Evolutionary conservation across 2,329 filamentous ascomycete species (phyloP).

Genomic region (Seiridium cupressi): DNA sequence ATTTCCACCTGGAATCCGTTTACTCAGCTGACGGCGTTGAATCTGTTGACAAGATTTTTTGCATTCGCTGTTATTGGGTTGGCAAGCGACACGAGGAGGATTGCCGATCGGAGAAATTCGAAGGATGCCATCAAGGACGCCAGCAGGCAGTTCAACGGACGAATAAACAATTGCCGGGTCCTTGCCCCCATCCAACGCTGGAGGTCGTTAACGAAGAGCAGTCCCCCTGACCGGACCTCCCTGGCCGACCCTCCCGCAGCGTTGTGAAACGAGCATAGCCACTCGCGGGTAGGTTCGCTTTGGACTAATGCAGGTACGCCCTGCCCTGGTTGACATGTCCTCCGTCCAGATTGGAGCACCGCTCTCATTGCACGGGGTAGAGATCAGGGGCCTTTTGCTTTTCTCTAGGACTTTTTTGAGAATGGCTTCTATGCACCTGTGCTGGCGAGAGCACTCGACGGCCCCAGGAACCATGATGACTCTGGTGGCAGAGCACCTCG

Average conservation of each 20-base stretch:
- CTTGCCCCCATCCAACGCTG: not conserved
- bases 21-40: not conserved
- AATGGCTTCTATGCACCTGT: not conserved
- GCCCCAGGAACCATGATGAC: no score
- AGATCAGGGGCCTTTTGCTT: no score
- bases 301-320: slow-evolving; percentile 27
- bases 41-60: not conserved
- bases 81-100: not conserved
- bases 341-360: no score
- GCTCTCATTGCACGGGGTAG: no score
- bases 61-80: not conserved
- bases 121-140: not conserved
- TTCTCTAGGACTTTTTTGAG: not conserved
- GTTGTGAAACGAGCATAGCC: slow-evolving; percentile 28
- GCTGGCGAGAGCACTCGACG: not conserved
- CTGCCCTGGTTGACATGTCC: not conserved
- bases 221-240: not conserved
- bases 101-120: not conserved
- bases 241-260: not conserved
- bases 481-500: not conserved
- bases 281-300: slow-evolving; percentile 14
- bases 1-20: not conserved
- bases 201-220: slow-evolving; percentile 1
- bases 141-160: not conserved
- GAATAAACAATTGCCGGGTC: not conserved